A percentile compares a stretch with the other conserved stretches of the same genome.
These are phyloP conservation scores for Metarhizium sp. DNA, from an alignment of 2,329 filamentous ascomycete species.

Conservation along the genomic window DNA sequence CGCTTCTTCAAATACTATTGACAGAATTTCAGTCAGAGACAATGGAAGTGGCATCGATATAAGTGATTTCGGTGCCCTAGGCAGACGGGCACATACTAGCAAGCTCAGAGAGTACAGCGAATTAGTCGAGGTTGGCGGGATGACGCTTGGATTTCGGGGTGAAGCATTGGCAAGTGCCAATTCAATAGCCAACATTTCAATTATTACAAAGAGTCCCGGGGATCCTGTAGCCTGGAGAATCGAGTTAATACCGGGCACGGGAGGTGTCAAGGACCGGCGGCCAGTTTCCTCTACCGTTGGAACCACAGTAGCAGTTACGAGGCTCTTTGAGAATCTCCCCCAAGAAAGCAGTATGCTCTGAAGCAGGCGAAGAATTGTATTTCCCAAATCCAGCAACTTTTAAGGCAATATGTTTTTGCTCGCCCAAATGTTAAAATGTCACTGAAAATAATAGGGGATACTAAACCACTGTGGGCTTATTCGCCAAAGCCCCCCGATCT, in stretches of 20 bases:
- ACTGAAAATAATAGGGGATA: constrained; percentile 48
- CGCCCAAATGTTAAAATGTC: constrained; percentile 52
- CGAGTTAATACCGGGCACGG: constrained; percentile 26
- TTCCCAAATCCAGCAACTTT: constrained; percentile 45
- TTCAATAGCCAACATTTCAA: constrained; percentile 45
- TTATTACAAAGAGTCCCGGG: constrained; percentile 54
- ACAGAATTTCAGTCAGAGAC: constrained; percentile 60
- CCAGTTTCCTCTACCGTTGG: constrained; percentile 49
- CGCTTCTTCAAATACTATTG: constrained; percentile 56
- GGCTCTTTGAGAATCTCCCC: constrained; percentile 51
- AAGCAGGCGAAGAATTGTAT: constrained; percentile 51
- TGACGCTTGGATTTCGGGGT: constrained; percentile 66
- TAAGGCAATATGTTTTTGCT: constrained; percentile 58
- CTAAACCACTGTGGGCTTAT: constrained; percentile 48
- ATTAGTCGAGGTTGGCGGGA: constrained; percentile 43
- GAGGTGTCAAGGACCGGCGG: constrained; percentile 20
- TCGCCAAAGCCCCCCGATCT: constrained; percentile 40
- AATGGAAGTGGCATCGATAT: constrained; percentile 63
- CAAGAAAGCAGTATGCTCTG: constrained; percentile 48
- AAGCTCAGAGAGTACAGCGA: constrained; percentile 60
- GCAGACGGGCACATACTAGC: constrained; percentile 62
- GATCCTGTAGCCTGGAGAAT: constrained; percentile 49
- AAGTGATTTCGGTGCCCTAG: constrained; percentile 52
- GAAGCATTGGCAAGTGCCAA: constrained; percentile 61
- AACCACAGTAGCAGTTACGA: constrained; percentile 53